These are phyloP conservation scores for Myxozyma lipomycoides DNA, from an alignment of 805 yeast species.

Conservation along the genomic window DNA sequence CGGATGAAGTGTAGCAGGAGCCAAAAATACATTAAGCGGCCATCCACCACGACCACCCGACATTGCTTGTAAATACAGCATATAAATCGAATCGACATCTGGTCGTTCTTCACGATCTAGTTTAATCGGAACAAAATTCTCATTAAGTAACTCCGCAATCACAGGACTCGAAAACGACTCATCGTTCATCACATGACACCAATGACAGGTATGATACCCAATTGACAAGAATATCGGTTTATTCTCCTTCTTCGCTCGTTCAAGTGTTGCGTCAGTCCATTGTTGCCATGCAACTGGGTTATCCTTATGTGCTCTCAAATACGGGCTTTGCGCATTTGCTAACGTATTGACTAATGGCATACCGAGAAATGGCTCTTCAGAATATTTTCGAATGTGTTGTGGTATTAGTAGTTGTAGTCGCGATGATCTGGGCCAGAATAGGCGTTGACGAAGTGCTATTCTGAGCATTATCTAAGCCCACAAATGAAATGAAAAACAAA, in stretches of 20 bases:
- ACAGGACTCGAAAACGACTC: constrained; percentile 34
- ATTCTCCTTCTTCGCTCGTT: constrained; percentile 33
- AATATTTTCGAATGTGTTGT: not conserved
- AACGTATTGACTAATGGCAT: constrained; percentile 26
- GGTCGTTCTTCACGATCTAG: constrained; percentile 42
- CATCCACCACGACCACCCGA: constrained; percentile 38
- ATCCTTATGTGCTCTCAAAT: constrained; percentile 23
- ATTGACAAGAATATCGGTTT: constrained; percentile 40
- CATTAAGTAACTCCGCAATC: constrained; percentile 35
- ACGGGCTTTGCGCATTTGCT: constrained; percentile 18
- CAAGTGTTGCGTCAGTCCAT: constrained; percentile 37
- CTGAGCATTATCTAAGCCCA: too few species aligned
- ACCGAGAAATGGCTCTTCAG: constrained; percentile 11
- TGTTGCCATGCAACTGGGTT: constrained; percentile 41
- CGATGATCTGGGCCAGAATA: too few species aligned
- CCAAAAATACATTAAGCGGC: constrained; percentile 41
- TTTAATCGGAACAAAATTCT: constrained; percentile 38
- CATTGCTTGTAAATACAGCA: constrained; percentile 39
- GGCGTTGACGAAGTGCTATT: too few species aligned
- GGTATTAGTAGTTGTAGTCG: too few species aligned
- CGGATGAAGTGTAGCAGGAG: constrained; percentile 37
- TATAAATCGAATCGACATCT: constrained; percentile 41
- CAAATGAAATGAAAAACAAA: too few species aligned
- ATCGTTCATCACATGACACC: constrained; percentile 40
- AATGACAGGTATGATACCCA: constrained; percentile 40